phyloP scores from a whole-genome alignment of 805 yeast genomes.

The Ogataea saltuana region DNA sequence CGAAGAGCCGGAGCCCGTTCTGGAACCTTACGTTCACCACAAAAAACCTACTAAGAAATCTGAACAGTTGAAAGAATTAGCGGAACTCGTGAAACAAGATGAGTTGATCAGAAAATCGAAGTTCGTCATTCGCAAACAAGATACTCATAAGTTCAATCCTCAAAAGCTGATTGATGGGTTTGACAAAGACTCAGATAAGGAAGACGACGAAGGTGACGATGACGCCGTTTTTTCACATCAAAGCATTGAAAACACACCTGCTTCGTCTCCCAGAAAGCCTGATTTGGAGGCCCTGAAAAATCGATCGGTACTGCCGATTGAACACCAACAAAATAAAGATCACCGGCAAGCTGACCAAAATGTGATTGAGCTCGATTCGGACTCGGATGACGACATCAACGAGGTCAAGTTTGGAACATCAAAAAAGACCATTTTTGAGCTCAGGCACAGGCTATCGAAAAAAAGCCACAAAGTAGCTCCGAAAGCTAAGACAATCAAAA shows the following conservation, averaged over 20 bases:
- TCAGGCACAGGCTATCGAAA: constrained; percentile 18
- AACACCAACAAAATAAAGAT: too few relatives aligned
- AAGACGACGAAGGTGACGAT: constrained; percentile 9
- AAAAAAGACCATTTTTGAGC: constrained; percentile 20
- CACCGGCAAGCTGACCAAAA: too few relatives aligned
- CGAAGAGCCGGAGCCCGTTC: constrained; percentile 5
- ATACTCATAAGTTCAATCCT: constrained; percentile 26
- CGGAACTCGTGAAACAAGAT: constrained; percentile 20
- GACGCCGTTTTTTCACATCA: constrained; percentile 23
- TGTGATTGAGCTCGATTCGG: constrained; percentile 19
- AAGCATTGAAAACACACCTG: constrained; percentile 17
- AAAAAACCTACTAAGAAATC: constrained; percentile 12
- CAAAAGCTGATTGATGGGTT: constrained; percentile 25
- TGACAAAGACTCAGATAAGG: constrained; percentile 14
- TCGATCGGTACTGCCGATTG: too few relatives aligned
- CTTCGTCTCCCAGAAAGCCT: constrained; percentile 22
- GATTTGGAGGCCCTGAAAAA: too few relatives aligned
- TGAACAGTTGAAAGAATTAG: constrained; percentile 10
- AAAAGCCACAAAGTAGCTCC: constrained; percentile 10
- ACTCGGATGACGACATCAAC: constrained; percentile 23
- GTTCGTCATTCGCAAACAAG: constrained; percentile 18
- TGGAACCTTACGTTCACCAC: not conserved
- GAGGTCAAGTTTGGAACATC: constrained; percentile 15
- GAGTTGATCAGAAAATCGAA: constrained; percentile 24
- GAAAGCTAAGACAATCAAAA: constrained; percentile 16